Conservation (phyloP, 805 yeast genomes). For the Candida gorgasii region DNA sequence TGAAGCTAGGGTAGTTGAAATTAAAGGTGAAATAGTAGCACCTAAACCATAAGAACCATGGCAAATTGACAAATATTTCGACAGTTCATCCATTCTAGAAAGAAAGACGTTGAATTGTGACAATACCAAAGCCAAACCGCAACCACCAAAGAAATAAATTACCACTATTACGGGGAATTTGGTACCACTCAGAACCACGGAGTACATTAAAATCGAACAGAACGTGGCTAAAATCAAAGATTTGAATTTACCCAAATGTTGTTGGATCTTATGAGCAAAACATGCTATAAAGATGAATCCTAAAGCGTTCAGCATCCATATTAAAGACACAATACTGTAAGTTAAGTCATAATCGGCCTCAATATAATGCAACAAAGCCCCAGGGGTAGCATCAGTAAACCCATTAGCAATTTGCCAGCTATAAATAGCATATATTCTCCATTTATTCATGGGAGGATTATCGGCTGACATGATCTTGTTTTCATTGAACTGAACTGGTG, state of each 20-base stretch:
- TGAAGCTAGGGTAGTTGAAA: constrained; percentile 56
- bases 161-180: constrained; percentile 48
- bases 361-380: constrained; percentile 58
- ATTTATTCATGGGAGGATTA: constrained; percentile 45
- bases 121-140: constrained; percentile 51
- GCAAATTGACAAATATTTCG: constrained; percentile 57
- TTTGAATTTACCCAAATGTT: constrained; percentile 40
- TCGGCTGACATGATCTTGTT: constrained; percentile 34
- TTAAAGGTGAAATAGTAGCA: constrained; percentile 67
- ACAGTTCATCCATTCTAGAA: constrained; percentile 51
- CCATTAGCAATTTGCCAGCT: constrained; percentile 46
- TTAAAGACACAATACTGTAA: constrained; percentile 55
- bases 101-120: constrained; percentile 56
- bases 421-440: constrained; percentile 43
- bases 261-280: constrained; percentile 46
- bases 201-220: constrained; percentile 41
- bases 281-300: constrained; percentile 55
- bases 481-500: constrained; percentile 10
- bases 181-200: constrained; percentile 49
- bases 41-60: constrained; percentile 77
- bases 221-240: constrained; percentile 40
- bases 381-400: constrained; percentile 57
- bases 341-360: constrained; percentile 48
- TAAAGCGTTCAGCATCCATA: constrained; percentile 59
- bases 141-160: constrained; percentile 59